Base-by-base conservation (phyloP, 176 grass and related monocot species). In the Cymbopogon citratus region DNA sequence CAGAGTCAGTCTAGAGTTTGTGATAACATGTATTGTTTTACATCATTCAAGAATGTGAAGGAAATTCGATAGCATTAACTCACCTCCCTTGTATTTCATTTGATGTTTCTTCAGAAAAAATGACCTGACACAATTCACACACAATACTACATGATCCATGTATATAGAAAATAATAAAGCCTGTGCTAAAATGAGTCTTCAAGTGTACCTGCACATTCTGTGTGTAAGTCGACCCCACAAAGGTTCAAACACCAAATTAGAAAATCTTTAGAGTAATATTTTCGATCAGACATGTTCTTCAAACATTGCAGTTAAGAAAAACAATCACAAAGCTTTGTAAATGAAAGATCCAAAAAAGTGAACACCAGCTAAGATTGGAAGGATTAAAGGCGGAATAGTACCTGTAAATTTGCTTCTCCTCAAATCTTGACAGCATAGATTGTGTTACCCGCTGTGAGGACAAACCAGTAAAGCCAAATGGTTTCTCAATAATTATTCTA, bases 201-300 rank as follows among this genome's bases (percentile, higher is more conserved):
- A 70, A 79, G 26, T 59, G 43, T 92, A 98, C 92, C 90, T 98
- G 95, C 40, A 98, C 95, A 86, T 94, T 98, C 21, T 85, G 75
- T 73, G 94, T 93, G 62, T 98, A 94, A 9, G 75, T 94, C 92
- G 87, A 80, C 90, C 89, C 95, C 95, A 98, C 65, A 98, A 85
- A 64, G 95, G 95, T 81, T 98, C 95, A 75, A 98, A 98, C 31
- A 98, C 88, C 81, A 98, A 91, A 87, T 98, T 98, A 76, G 95
- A 94, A 79, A 98, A 98, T 76, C 95, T 92, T 79, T 66, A 98
- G 92, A 40, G 95, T 98, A 46, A 98, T 77, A 70, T 98, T 98
- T 85, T 98, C 95, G 27, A 98, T 98, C 45, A 98, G 85, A 84
- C 39, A 36, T 51, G 21, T 64, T 40, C 31, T 62, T 54, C 12